These are phyloP conservation scores for Podospora didyma DNA, from an alignment of 495 filamentous ascomycete genomes.

Conservation along the genomic window DNA sequence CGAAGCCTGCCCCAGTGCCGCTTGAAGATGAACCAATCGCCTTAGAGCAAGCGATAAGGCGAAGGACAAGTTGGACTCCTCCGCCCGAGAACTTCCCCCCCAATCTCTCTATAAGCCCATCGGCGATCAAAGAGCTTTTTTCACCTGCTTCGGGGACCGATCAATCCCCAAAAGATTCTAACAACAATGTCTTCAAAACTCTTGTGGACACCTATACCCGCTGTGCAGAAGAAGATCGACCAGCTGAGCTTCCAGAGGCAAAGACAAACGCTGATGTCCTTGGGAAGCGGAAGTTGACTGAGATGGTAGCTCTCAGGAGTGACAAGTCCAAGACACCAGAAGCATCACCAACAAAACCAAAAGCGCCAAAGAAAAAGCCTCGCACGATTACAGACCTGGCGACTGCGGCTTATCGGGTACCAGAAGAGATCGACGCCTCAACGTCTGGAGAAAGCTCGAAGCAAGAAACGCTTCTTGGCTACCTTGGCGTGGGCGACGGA, in stretches of 20 bases:
- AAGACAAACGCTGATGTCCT: conserved; percentile 22
- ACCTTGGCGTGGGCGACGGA: conserved; percentile 19
- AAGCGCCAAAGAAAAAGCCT: conserved; percentile 63
- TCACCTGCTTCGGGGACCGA: conserved; percentile 11
- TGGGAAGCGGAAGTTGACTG: conserved; percentile 49
- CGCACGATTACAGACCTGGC: conserved; percentile 83
- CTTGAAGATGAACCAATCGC: conserved; percentile 20
- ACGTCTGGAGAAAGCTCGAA: conserved; percentile 12
- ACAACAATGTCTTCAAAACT: conserved; percentile 28
- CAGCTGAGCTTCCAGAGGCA: neutral
- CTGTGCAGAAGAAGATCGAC: conserved; percentile 6
- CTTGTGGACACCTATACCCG: conserved; percentile 31
- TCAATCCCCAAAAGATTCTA: neutral
- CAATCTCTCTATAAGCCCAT: conserved; percentile 17
- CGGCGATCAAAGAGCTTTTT: conserved; percentile 22
- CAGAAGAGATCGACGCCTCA: conserved; percentile 12
- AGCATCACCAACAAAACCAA: conserved; percentile 45
- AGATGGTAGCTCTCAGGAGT: conserved; percentile 34
- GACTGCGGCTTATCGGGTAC: conserved; percentile 64
- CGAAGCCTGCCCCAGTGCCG: conserved; percentile 3
- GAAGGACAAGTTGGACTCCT: conserved; percentile 57
- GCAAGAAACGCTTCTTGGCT: conserved; percentile 28
- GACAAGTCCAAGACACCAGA: conserved; percentile 18
- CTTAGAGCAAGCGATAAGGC: conserved; percentile 45
- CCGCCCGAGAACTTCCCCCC: conserved; percentile 34